Evolutionary conservation across 2,329 filamentous ascomycete genomes (phyloP).

Genomic region (Aspergillus bombycis): DNA sequence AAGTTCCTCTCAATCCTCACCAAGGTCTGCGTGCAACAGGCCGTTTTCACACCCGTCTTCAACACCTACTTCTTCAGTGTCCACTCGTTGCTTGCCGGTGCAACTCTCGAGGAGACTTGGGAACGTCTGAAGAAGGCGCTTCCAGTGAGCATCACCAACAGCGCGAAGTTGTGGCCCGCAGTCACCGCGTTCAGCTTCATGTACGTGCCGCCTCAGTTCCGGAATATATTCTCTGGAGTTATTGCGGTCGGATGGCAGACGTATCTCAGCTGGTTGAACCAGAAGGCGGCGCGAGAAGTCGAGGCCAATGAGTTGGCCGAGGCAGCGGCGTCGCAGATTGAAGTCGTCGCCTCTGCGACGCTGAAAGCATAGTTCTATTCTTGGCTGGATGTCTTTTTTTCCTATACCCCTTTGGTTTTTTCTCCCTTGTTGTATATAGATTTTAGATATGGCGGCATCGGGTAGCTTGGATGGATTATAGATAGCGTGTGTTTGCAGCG

Average conservation of each 20-base stretch:
- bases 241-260: conserved; percentile 91
- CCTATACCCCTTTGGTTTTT: conserved; percentile 1
- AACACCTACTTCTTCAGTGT: conserved; percentile 82
- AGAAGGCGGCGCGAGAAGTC: conserved; percentile 66
- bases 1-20: conserved; percentile 69
- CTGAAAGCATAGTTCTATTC: conserved; percentile 18
- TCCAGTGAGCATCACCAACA: conserved; percentile 75
- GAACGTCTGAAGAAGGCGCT: conserved; percentile 76
- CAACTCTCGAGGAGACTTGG: conserved; percentile 64
- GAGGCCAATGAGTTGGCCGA: conserved; percentile 35
- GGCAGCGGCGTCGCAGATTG: conserved; percentile 15
- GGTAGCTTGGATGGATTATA: neutral
- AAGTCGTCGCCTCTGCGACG: conserved; percentile 14
- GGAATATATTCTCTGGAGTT: conserved; percentile 76
- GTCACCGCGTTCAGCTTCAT: conserved; percentile 86
- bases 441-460: neutral
- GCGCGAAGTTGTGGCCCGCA: conserved; percentile 83
- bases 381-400: neutral
- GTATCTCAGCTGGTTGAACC: conserved; percentile 81
- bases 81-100: conserved; percentile 75
- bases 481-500: conserved; percentile 1
- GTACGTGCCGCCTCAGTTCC: conserved; percentile 77
- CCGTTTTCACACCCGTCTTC: conserved; percentile 79
- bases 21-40: conserved; percentile 81
- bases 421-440: neutral